Evolutionary conservation across 345 rosid genomes (phyloP).

Genomic region (Eucalyptus brandiana): DNA sequence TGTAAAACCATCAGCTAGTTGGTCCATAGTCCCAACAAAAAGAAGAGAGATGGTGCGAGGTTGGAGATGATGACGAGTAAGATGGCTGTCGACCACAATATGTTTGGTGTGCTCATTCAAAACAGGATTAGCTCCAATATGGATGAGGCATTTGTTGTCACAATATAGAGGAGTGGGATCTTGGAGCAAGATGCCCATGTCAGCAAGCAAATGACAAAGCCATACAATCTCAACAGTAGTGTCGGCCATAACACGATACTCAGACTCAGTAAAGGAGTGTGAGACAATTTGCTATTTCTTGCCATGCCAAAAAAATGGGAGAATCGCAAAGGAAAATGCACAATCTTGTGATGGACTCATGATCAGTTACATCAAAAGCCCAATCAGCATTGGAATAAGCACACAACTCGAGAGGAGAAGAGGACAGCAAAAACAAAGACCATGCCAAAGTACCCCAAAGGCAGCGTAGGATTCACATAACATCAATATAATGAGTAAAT

Average conservation of each 20-base stretch:
- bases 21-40: background rate
- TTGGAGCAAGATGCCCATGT: background rate
- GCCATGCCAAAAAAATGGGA: background rate
- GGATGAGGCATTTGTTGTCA: background rate
- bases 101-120: background rate
- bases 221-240: background rate
- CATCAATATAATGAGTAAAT: rapidly evolving
- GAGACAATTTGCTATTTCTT: background rate
- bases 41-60: background rate
- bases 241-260: background rate
- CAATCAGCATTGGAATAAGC: background rate
- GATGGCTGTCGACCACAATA: background rate
- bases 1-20: background rate
- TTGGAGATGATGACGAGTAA: background rate
- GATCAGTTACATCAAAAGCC: background rate
- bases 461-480: background rate
- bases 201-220: background rate
- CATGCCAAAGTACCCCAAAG: background rate
- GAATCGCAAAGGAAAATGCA: background rate
- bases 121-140: background rate
- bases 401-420: background rate
- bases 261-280: background rate
- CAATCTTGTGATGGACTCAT: background rate
- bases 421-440: background rate
- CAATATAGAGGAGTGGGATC: background rate